Conservation (phyloP, 2,329 filamentous ascomycete species). For the Aspergillus aculeatinus region DNA sequence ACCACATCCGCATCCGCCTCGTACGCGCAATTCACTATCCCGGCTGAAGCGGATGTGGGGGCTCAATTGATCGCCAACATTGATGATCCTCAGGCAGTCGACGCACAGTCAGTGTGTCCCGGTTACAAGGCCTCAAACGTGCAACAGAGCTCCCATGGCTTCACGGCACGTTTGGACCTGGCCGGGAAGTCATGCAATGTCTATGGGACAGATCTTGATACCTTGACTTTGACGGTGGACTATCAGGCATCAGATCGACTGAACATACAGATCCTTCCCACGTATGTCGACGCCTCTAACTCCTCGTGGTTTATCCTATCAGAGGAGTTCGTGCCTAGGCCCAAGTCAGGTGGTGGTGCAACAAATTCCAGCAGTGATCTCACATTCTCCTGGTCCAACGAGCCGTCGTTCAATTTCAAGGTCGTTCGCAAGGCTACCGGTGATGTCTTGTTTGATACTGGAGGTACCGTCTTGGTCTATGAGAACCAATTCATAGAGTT, state of each 20-base stretch:
- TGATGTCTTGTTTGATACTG: constrained; percentile 68
- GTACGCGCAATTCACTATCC: constrained; percentile 48
- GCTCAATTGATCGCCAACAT: constrained; percentile 61
- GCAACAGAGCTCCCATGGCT: constrained; percentile 45
- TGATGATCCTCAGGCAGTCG: constrained; percentile 60
- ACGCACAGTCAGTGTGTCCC: constrained; percentile 64
- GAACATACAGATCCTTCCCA: constrained; percentile 68
- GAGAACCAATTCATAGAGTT: constrained; percentile 80
- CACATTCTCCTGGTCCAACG: constrained; percentile 56
- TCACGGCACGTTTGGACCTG: constrained; percentile 53
- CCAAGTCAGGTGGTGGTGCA: constrained; percentile 47
- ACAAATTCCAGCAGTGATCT: constrained; percentile 44
- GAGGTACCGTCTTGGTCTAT: constrained; percentile 64
- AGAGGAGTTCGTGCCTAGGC: constrained; percentile 61
- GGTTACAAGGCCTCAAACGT: constrained; percentile 58
- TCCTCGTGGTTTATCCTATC: constrained; percentile 67
- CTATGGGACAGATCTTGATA: constrained; percentile 72
- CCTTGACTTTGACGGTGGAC: constrained; percentile 65
- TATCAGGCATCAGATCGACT: constrained; percentile 66
- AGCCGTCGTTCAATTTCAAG: constrained; percentile 58
- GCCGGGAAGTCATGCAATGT: constrained; percentile 64
- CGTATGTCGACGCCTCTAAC: constrained; percentile 61
- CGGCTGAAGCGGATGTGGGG: constrained; percentile 48
- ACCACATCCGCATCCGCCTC: constrained; percentile 20
- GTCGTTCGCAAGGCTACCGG: constrained; percentile 59